Base-by-base conservation (phyloP, 2,329 filamentous ascomycete species). In the Chaetomium strumarium region DNA sequence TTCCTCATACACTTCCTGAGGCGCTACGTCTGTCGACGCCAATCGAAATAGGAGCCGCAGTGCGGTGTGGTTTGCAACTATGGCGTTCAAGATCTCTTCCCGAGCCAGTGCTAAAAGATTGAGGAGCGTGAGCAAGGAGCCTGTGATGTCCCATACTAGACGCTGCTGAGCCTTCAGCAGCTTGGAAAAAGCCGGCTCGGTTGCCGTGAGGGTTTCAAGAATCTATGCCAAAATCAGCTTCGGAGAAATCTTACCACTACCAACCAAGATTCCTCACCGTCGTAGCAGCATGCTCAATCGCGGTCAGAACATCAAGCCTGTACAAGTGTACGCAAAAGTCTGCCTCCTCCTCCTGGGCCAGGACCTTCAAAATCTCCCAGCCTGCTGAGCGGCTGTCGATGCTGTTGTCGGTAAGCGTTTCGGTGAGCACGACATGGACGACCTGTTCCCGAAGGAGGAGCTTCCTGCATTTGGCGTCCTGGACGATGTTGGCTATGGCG, bases 301-400 rank as follows among this genome's bases (percentile, higher is more conserved):
- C 80, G 29, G 78, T 80, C 54, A 86, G 62, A 13, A 85, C 67
- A 64, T 85, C 83, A 29, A 79, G 70, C 40, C 84, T 72, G 61
- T 77, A 85, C 52, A 87, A 66, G 59, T 86, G 82, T 17, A 86
- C 70, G 57, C 81, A 84, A 54, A 86, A 86, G 61, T 85, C 83
- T 12, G 77, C 71, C 60, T 84, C 83, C 64, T 86, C 84, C 62
- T 84, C 78, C 56, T 79, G 71, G 2, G 77, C 79, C 49, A 87
- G 71, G 39, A 80, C 75, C 58, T 77, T 75, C 48, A 87, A 69
- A 58, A 86, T 83, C 12, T 79, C 77, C 84, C 84, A 87, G n/a
- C 81, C 84, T 17, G 82, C 80, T 40, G 81, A 79, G 44, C 80
- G 75, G 60, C 80, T 81, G 67, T 86, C 82, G 48, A 84, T 70